Conservation (phyloP, 805 yeast species). For the Candida broadrunensis region DNA sequence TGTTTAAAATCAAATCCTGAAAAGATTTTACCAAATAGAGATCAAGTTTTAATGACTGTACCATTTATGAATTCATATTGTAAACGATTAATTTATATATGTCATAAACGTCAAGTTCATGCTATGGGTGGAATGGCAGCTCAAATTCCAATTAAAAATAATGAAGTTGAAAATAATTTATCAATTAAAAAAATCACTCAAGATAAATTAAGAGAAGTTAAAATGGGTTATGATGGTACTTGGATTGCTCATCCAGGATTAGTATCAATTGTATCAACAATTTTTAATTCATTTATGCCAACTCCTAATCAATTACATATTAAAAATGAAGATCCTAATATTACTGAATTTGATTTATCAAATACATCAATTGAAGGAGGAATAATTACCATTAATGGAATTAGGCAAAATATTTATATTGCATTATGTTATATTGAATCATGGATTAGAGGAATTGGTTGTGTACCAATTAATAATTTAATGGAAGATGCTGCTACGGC, state of each 20-base stretch:
- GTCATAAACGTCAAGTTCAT: constrained; percentile 20
- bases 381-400: constrained; percentile 13
- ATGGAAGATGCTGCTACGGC: constrained; percentile 25
- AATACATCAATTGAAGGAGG: constrained; percentile 13
- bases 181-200: constrained; percentile 15
- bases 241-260: constrained; percentile 22
- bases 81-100: constrained; percentile 14
- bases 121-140: constrained; percentile 26
- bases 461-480: constrained; percentile 19
- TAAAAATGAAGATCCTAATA: constrained; percentile 7
- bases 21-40: constrained; percentile 17
- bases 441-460: constrained; percentile 18
- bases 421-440: constrained; percentile 18
- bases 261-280: constrained; percentile 15
- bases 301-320: constrained; percentile 19
- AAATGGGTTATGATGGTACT: constrained; percentile 19
- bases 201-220: constrained; percentile 19
- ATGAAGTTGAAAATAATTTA: constrained; percentile 11
- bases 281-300: constrained; percentile 18
- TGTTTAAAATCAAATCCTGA: constrained; percentile 13
- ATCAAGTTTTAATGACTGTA: constrained; percentile 17
- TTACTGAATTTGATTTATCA: constrained; percentile 12
- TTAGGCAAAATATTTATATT: constrained; percentile 16
- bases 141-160: constrained; percentile 20
- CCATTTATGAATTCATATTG: constrained; percentile 19